Base-by-base conservation (phyloP, 768 basidiomycete species). In the Suillus subaureus region DNA sequence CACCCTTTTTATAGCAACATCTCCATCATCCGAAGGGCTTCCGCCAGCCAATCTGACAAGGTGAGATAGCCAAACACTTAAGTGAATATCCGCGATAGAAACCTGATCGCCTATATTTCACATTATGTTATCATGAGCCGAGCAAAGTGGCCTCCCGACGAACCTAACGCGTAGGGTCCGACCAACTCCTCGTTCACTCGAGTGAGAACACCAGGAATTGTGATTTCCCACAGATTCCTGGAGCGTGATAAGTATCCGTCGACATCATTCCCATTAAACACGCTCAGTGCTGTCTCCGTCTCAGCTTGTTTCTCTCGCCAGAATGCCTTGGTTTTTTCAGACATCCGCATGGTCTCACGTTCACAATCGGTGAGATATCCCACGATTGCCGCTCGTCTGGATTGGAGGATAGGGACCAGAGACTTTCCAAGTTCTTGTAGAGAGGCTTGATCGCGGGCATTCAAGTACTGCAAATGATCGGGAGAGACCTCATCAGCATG, bases 31-130 rank as follows among this genome's bases (percentile, higher is more conserved):
- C 6, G 67, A 75, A 1, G 70, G 73, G 31, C 74, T 74, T 0
- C 85, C 92, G 2, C 89, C 91, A 1, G 84, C 80, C 23, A 93
- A 79, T 60, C 70, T 74, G 26, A 88, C 84, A 5, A 94, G 69
- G 33, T 87, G 83, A 12, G 85, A 78, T 39, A 95, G 73, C 93
- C 92, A 96, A 33, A 86, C 87, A 11, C 86, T 88, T 23, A 94
- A 83, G 72, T 94, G 93, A 63, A 94, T 78, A 73, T 96, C 94
- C 15, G 89, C 91, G 56, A 93, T 78, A 7, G 90, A 93, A 70
- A 94, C 75, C 68, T 96, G 93, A 71, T 96, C 93, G 21, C 94
- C 94, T 92, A 40, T 11, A 11, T 40, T 39, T 60, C 18, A 3
- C 6, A 18, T 60, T 12, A 12, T 42, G 26, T 60, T 4, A 60